These are phyloP conservation scores for Alternaria ventricosa DNA, from an alignment of 2,329 filamentous ascomycete genomes.

Conservation along the genomic window DNA sequence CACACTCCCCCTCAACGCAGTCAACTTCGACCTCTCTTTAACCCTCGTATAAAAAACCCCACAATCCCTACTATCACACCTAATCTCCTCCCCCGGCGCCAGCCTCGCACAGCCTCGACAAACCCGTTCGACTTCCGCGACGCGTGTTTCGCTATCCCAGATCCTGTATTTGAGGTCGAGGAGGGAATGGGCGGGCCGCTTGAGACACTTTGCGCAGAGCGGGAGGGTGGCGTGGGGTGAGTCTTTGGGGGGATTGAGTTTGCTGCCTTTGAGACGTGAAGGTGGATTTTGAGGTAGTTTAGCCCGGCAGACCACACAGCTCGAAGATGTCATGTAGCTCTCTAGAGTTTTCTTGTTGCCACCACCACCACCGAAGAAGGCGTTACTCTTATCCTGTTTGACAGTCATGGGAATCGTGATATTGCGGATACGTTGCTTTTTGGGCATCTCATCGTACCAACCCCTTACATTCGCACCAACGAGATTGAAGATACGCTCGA, in stretches of 20 bases:
- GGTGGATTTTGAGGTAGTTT: slow-evolving; percentile 56
- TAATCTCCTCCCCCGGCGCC: slow-evolving; percentile 73
- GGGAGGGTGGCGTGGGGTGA: slow-evolving; percentile 40
- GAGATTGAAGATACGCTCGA: slow-evolving; percentile 96
- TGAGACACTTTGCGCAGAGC: slow-evolving; percentile 66
- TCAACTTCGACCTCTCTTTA: slow-evolving; percentile 58
- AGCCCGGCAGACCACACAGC: slow-evolving; percentile 77
- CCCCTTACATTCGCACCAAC: slow-evolving; percentile 87
- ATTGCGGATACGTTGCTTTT: slow-evolving; percentile 76
- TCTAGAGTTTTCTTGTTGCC: slow-evolving; percentile 77
- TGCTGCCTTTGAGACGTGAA: slow-evolving; percentile 16
- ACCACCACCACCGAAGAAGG: slow-evolving; percentile 12
- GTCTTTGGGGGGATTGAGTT: slow-evolving; percentile 10
- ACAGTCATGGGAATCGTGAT: slow-evolving; percentile 50
- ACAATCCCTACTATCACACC: slow-evolving; percentile 89
- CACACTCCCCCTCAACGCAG: slow-evolving; percentile 28
- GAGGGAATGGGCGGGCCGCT: slow-evolving; percentile 65
- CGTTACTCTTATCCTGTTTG: slow-evolving; percentile 12
- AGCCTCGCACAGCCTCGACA: slow-evolving; percentile 83
- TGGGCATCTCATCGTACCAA: slow-evolving; percentile 98
- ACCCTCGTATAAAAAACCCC: slow-evolving; percentile 85
- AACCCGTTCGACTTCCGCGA: slow-evolving; percentile 69
- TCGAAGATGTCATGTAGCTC: slow-evolving; percentile 83
- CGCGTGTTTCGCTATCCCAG: slow-evolving; percentile 67
- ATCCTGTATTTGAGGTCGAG: slow-evolving; percentile 69